Evolutionary conservation across 164 flowering plant species (phyloP).

Genomic region (Protea cynaroides): DNA sequence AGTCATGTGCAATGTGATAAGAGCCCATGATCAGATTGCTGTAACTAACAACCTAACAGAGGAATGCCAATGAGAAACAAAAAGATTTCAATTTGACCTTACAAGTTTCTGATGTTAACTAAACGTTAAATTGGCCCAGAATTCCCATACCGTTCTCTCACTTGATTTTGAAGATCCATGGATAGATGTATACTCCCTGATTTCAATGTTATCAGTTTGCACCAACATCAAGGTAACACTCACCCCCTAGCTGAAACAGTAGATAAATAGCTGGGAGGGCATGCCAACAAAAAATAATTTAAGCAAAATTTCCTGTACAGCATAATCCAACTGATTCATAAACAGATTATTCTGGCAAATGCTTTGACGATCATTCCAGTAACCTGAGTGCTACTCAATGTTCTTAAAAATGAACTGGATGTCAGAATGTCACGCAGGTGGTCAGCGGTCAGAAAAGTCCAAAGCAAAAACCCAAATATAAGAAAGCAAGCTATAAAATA

Average conservation of each 20-base stretch:
- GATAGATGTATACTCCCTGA: constrained; percentile 80
- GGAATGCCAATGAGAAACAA: constrained; percentile 10
- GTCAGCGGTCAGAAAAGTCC: too few relatives aligned
- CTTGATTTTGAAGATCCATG: constrained; percentile 83
- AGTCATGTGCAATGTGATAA: constrained; percentile 97
- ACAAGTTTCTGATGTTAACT: background rate
- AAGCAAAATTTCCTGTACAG: too few relatives aligned
- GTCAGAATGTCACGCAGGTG: too few relatives aligned
- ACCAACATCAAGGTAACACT: constrained; percentile 80
- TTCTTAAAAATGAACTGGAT: too few relatives aligned
- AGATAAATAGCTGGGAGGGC: background rate
- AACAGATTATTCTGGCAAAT: too few relatives aligned
- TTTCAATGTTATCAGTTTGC: constrained; percentile 88
- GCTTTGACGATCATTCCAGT: too few relatives aligned
- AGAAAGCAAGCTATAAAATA: too few relatives aligned
- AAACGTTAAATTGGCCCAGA: too few relatives aligned
- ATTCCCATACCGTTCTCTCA: constrained; percentile 62
- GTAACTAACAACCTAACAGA: constrained; percentile 68
- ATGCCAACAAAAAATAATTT: too few relatives aligned
- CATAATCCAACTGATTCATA: too few relatives aligned
- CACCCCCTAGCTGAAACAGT: constrained; percentile 61
- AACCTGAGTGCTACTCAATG: too few relatives aligned
- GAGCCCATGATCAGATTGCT: constrained; percentile 95
- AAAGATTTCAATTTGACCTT: background rate
- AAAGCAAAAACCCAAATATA: too few relatives aligned